Percentiles rank a stretch among this genome's conserved stretches.
Conservation (phyloP, 768 basidiomycete species). For the Rhodotorula graminis region DNA sequence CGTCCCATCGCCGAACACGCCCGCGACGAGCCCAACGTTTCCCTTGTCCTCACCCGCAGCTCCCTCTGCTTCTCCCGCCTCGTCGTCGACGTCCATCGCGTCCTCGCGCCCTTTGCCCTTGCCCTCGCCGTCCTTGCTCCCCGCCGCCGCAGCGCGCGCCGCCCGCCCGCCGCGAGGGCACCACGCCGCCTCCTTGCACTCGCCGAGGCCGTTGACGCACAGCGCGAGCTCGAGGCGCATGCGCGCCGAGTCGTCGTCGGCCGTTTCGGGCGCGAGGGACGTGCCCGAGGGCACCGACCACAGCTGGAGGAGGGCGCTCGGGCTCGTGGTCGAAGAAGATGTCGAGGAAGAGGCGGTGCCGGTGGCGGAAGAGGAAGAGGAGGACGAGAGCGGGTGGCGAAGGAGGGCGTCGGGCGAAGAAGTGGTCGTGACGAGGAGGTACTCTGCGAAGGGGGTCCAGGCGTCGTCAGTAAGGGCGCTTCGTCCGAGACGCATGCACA, state of each 20-base stretch:
- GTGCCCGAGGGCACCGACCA: constrained; percentile 53
- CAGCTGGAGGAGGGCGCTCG: constrained; percentile 67
- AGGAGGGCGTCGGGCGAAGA: constrained; percentile 12
- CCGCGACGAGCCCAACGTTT: constrained; percentile 69
- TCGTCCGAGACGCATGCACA: too few species aligned
- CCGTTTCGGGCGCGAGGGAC: constrained; percentile 10
- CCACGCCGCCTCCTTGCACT: constrained; percentile 80
- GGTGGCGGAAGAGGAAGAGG: constrained; percentile 53
- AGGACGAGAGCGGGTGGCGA: constrained; percentile 51
- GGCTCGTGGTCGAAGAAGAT: constrained; percentile 54
- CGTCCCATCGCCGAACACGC: constrained; percentile 81
- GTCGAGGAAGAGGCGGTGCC: constrained; percentile 57
- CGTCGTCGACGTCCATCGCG: constrained; percentile 9
- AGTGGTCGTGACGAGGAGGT: constrained; percentile 65
- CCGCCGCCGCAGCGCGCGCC: too few species aligned
- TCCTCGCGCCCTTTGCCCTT: background rate
- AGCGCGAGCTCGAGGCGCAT: constrained; percentile 63
- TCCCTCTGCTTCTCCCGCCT: constrained; percentile 38
- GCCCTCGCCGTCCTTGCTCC: background rate
- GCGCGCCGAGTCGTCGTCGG: background rate
- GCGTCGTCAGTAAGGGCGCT: too few species aligned
- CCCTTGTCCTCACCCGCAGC: constrained; percentile 51
- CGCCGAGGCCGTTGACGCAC: constrained; percentile 68
- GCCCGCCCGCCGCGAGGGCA: constrained; percentile 70
- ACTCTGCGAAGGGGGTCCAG: constrained; percentile 55